Evolutionary conservation across 2,329 filamentous ascomycete species (phyloP).

Genomic region (Botryotinia convoluta): DNA sequence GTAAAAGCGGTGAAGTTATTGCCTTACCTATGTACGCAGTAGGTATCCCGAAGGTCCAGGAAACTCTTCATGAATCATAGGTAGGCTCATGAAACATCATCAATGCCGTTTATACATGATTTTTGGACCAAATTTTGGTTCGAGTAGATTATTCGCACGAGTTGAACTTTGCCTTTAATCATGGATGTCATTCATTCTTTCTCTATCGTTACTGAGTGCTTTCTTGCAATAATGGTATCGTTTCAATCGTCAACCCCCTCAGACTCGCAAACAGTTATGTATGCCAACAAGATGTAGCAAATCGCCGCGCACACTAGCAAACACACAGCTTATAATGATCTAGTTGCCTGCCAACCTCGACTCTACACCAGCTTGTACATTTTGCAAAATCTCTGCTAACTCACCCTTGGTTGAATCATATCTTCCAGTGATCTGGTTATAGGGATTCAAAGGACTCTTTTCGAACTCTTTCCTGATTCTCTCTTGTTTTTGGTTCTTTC

Average conservation of each 20-base stretch:
- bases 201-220: conserved; percentile 7
- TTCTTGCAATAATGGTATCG: conserved; percentile 5
- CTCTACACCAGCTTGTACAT: conserved; percentile 75
- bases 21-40: not conserved
- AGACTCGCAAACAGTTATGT: not conserved
- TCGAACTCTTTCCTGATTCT: conserved; percentile 89
- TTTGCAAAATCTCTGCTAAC: conserved; percentile 59
- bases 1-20: conserved; percentile 24
- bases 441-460: conserved; percentile 91
- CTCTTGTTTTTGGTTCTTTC: conserved; percentile 81
- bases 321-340: not conserved
- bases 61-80: conserved; percentile 2
- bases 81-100: not conserved
- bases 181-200: conserved; percentile 18
- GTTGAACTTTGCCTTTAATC: not conserved
- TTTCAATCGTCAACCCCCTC: conserved; percentile 3
- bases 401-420: conserved; percentile 83
- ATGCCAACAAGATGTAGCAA: not conserved
- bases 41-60: not conserved
- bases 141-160: not conserved
- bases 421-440: conserved; percentile 75
- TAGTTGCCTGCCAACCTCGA: conserved; percentile 51
- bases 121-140: not conserved
- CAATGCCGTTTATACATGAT: not conserved
- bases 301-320: not conserved